Evolutionary conservation across 2,329 filamentous ascomycete genomes (phyloP), one percentile per base, ranked within the genome.

Genomic region (Trichocomaceae sp.): DNA sequence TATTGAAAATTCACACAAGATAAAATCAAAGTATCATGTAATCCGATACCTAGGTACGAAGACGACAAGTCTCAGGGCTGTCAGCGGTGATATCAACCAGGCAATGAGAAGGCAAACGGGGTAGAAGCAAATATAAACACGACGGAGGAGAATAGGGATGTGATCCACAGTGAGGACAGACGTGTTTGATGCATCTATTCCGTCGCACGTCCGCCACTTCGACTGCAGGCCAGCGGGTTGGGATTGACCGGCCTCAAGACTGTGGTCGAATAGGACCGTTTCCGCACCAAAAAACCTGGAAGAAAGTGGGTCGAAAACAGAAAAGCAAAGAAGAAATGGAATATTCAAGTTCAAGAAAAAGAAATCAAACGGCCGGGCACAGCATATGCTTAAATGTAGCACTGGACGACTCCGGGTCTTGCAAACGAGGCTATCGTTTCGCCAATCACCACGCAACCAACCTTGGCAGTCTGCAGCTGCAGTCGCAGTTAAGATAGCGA

Each of bases 381-480:
- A 13, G 4, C 41, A 47, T 26, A 26, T 42, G 39, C 22, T 41
- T 46, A 22, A 33, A 53, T 39, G 33, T n/a, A 3, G 47, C 47
- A 39, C n/a, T n/a, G n/a, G n/a, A n/a, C n/a, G 47, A 49, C 33
- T 35, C 20, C 45, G 23, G 50, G 42, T 47, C 10, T 26, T 29
- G 44, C 26, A 53, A 47, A 53, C 44, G 19, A 53, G 33, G 19
- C 19, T 33, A 42, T 47, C 15, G 29, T 5, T 45, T 47, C 45
- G 51, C 51, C 51, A 47, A 53, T 47, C 51, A 53, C 9, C 35
- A 33, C 7, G 26, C 4, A 29, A 26, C 35, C 35, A 29, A 47
- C 37, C 50, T 46, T 17, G 39, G 50, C 42, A 47, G 41, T 41
- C 44, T 53, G 51, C 51, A 53, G 51, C 51, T 41, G 51, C 51